phyloP scores from a whole-genome alignment of 169 alveolate genomes.

The Cryptosporidium felis region DNA sequence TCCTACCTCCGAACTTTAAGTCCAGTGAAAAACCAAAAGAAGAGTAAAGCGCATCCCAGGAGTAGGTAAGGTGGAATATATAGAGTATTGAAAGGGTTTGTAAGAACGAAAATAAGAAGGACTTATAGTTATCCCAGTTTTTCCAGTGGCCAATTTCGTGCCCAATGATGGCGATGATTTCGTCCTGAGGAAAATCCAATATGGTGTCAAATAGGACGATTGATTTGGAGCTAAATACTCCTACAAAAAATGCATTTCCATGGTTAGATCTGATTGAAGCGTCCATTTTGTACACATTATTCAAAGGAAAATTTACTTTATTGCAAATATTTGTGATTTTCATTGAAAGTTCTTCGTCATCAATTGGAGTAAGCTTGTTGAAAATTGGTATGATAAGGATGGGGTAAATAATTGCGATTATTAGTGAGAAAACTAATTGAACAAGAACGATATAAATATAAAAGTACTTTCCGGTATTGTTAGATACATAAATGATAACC shows the following conservation, averaged over 20 bases:
- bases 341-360: not conserved
- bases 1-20: slow-evolving; percentile 29
- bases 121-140: slow-evolving; percentile 47
- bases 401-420: slow-evolving; percentile 14
- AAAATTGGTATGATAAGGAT: slow-evolving; percentile 33
- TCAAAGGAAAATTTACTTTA: slow-evolving; percentile 32
- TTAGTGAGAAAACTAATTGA: not conserved
- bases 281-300: slow-evolving; percentile 48
- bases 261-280: slow-evolving; percentile 55
- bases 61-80: slow-evolving; percentile 30
- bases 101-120: slow-evolving; percentile 10
- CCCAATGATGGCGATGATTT: slow-evolving; percentile 37
- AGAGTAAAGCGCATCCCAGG: slow-evolving; percentile 28
- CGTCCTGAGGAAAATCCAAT: slow-evolving; percentile 56
- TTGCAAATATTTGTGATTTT: slow-evolving; percentile 15
- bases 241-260: slow-evolving; percentile 68
- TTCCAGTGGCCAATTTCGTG: slow-evolving; percentile 69
- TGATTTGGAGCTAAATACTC: slow-evolving; percentile 12
- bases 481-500: slow-evolving; percentile 20
- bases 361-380: slow-evolving; percentile 54
- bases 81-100: slow-evolving; percentile 16
- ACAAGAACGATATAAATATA: slow-evolving; percentile 47
- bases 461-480: slow-evolving; percentile 55
- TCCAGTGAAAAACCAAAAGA: slow-evolving; percentile 43
- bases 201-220: slow-evolving; percentile 49